A percentile compares a stretch with the other conserved stretches of the same genome.
These are phyloP conservation scores for Penicillium crystallinum DNA, from an alignment of 495 filamentous ascomycete species.

Conservation along the genomic window DNA sequence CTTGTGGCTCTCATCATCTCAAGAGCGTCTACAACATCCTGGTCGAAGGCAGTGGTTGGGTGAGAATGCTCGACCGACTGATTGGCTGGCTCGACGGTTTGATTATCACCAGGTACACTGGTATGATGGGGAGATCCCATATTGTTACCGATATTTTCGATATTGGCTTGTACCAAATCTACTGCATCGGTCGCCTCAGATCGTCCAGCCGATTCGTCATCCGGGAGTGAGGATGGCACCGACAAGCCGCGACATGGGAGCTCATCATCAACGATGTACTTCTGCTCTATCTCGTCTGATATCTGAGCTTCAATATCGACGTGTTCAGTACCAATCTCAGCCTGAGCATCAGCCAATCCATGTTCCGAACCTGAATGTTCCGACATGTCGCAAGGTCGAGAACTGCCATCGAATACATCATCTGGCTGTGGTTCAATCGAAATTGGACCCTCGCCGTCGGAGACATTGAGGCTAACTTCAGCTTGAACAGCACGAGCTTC, in stretches of 20 bases:
- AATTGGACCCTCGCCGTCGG: background rate
- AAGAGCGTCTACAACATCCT: slow-evolving; percentile 2
- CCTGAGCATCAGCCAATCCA: background rate
- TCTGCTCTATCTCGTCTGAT: background rate
- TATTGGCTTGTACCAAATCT: background rate
- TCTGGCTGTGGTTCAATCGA: background rate
- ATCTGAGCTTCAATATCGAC: background rate
- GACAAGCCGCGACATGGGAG: background rate
- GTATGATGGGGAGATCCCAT: background rate
- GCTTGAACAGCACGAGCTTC: background rate
- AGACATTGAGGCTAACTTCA: background rate
- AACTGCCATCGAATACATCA: background rate
- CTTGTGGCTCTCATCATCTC: background rate
- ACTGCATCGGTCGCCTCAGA: background rate
- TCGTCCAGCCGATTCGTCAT: background rate
- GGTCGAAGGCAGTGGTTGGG: background rate
- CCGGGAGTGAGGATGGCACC: background rate
- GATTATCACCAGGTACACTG: background rate
- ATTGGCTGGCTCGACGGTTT: background rate
- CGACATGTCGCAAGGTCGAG: too few relatives aligned
- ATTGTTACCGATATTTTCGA: background rate
- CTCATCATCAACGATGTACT: background rate
- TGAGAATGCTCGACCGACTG: background rate
- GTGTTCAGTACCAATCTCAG: background rate
- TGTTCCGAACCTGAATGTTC: background rate